Evolutionary conservation across 805 yeast genomes (phyloP).

Genomic region (Myxozyma vanderwaltii): DNA sequence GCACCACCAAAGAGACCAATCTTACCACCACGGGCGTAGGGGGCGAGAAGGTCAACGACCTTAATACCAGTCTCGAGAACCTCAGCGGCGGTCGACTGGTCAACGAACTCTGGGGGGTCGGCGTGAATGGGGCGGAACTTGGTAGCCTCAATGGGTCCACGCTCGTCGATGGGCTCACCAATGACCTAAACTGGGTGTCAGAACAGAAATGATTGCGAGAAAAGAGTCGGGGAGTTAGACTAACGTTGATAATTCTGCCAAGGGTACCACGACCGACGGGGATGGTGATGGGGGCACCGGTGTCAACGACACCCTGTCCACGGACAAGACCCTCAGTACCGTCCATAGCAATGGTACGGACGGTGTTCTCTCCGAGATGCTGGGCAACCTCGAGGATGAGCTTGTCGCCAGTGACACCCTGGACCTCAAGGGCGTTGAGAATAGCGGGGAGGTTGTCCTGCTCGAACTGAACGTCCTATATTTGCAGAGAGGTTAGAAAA

Average conservation of each 20-base stretch:
- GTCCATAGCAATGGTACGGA: constrained; percentile 99
- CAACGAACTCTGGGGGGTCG: constrained; percentile 94
- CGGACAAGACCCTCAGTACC: constrained; percentile 99
- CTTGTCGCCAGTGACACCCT: constrained; percentile 68
- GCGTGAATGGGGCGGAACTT: constrained; percentile 98
- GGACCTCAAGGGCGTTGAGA: constrained; percentile 91
- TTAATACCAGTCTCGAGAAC: constrained; percentile 98
- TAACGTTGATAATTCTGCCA: constrained; percentile 94
- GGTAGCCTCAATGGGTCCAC: constrained; percentile 95
- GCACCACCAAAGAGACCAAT: constrained; percentile 99
- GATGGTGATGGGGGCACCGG: constrained; percentile 98
- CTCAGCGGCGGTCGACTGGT: constrained; percentile 97
- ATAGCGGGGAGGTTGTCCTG: constrained; percentile 97
- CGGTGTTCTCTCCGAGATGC: constrained; percentile 99
- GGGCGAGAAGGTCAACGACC: constrained; percentile 98
- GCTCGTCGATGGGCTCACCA: constrained; percentile 99
- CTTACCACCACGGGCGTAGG: constrained; percentile 99
- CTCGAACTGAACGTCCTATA: constrained; percentile 84
- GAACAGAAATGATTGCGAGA: not conserved
- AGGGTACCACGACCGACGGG: constrained; percentile 99
- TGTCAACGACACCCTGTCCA: constrained; percentile 88
- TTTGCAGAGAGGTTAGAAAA: not conserved
- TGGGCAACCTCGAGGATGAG: constrained; percentile 98
- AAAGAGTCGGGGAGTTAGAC: not conserved
- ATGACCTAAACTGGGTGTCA: constrained; percentile 42